Evolutionary conservation across 148 eudicot species (phyloP).

Genomic region (Diospyros lotus): DNA sequence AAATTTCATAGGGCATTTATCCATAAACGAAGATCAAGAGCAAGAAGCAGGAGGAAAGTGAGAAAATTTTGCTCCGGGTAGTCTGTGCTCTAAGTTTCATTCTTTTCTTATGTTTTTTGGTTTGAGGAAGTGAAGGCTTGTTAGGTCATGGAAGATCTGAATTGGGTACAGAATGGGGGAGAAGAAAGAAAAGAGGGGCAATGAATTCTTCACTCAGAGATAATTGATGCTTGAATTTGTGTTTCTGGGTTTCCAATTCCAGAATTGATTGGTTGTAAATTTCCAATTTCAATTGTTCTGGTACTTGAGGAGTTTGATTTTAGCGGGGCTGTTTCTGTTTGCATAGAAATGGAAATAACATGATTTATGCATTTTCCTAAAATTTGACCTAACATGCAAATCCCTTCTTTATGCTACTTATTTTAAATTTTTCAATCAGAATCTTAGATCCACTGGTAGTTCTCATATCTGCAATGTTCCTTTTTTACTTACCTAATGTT

Average conservation of each 20-base stretch:
- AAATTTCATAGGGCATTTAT: too few species aligned
- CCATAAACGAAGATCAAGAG: too few species aligned
- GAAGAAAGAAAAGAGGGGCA: neutral
- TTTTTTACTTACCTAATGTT: neutral
- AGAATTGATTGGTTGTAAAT: neutral
- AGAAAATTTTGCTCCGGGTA: too few species aligned
- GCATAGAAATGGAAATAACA: too few species aligned
- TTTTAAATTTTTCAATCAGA: neutral
- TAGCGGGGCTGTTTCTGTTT: too few species aligned
- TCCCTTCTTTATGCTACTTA: neutral
- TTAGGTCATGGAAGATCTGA: neutral
- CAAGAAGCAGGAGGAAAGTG: too few species aligned
- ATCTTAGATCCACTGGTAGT: neutral
- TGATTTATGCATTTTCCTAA: neutral
- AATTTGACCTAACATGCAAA: neutral
- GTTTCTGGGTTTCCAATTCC: neutral
- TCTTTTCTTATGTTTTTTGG: too few species aligned
- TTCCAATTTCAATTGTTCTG: neutral
- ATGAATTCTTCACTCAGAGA: neutral
- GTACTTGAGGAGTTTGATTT: too few species aligned
- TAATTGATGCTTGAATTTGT: neutral
- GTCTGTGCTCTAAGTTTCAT: too few species aligned
- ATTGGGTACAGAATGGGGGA: neutral
- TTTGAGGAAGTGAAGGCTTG: neutral
- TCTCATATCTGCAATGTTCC: neutral